Base-by-base conservation (phyloP, 78 protist genomes). In the Dictyostelium brefeldianum region DNA sequence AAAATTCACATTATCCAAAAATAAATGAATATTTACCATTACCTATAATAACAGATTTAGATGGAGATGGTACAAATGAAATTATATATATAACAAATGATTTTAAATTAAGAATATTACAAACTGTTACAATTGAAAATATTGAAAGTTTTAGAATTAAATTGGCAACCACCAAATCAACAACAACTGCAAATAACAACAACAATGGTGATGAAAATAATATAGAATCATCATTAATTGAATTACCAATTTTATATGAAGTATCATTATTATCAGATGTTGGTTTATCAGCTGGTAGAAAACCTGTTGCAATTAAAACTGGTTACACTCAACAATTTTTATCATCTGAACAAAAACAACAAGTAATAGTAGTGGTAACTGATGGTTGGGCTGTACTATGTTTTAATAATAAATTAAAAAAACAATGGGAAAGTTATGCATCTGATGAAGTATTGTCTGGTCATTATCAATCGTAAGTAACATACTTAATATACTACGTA, bases 1-100 rank as follows among this genome's bases (percentile, higher is more conserved):
- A 67, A 62, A 91, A 91, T 74, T 77, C 89, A 22, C 95, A 91
- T 69, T 91, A 81, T 74, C 95, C 95, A 31, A 89, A 81, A 29
- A 27, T 51, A 8, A 43, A 81, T 74, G 95, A 91, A 54, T 1
- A 29, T 50, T 57, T 91, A 56, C 95, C 95, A 56, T 36, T 56
- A 47, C 95, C 95, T 9, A 79, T 91, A 20, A 79, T 91, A 11
- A 91, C 95, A 20, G 95, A 91, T 54, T 17, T 91, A 18, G 82
- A 91, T 67, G 95, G 95, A n/a, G 95, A 91, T 79, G 90, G 90
- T 15, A 51, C 51, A 17, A 91, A 91, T 79, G 90, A 91, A 36
- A 78, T 91, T 53, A 56, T 91, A 65, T 79, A 79, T 64, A 90
- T 91, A 4, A 78, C 89, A 25, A 83, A 69, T 41, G 95, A 91